Percentiles rank a stretch among this genome's conserved stretches.
Conservation (phyloP, 441 rosid species). For the Erodium moschatum region DNA sequence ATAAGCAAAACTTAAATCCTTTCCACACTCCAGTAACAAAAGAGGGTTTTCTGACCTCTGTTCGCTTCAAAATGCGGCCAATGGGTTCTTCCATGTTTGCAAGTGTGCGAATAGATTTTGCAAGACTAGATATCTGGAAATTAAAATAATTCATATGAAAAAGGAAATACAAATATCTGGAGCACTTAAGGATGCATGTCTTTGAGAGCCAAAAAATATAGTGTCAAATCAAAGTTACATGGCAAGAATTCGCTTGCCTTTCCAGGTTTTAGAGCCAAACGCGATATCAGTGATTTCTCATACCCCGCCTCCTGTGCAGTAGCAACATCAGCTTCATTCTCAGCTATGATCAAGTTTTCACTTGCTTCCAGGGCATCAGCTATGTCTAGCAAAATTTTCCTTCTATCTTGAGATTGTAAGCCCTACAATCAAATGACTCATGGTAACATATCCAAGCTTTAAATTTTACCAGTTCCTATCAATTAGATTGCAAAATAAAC, state of each 20-base stretch:
- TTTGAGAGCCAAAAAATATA: not conserved
- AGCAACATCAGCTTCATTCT: slow-evolving; percentile 40
- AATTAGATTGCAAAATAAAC: not conserved
- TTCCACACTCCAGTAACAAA: not conserved
- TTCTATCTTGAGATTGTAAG: slow-evolving; percentile 31
- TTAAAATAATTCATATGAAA: slow-evolving; percentile 6
- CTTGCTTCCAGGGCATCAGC: slow-evolving; percentile 41
- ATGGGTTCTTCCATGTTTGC: slow-evolving; percentile 53
- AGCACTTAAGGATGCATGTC: not conserved
- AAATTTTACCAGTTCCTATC: not conserved
- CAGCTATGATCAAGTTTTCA: slow-evolving; percentile 30
- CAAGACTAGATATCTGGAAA: slow-evolving; percentile 37
- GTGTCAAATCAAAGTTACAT: not conserved
- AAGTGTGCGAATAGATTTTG: slow-evolving; percentile 40
- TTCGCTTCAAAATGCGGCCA: slow-evolving; percentile 37
- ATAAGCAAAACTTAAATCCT: not conserved
- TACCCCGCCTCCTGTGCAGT: slow-evolving; percentile 38
- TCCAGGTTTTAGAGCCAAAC: slow-evolving; percentile 39
- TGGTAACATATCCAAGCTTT: not conserved
- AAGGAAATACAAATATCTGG: not conserved
- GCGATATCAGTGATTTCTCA: slow-evolving; percentile 33
- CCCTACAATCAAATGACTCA: slow-evolving; percentile 21
- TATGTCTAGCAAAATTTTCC: slow-evolving; percentile 32
- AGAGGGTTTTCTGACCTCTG: slow-evolving; percentile 35
- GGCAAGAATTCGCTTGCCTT: slow-evolving; percentile 28